Percentiles rank a stretch among this genome's conserved stretches.
Evolutionary conservation across 805 yeast species (phyloP).

Genomic region (Nematodospora valgi): DNA sequence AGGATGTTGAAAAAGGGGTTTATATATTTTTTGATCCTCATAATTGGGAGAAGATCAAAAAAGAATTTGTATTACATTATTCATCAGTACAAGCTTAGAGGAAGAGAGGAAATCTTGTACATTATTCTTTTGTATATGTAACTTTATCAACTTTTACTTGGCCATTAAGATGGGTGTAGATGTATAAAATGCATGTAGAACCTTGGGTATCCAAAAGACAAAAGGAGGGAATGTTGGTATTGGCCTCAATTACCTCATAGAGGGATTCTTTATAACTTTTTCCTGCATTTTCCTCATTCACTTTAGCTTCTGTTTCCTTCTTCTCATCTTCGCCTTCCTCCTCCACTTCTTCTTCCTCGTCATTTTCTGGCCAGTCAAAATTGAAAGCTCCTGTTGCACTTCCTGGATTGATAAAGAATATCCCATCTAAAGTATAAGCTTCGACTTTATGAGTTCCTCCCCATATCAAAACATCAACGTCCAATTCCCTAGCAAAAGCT

Average conservation of each 20-base stretch:
- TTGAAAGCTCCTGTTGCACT: conserved; percentile 90
- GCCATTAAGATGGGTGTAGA: conserved; percentile 75
- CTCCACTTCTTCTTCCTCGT: conserved; percentile 43
- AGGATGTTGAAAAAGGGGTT: conserved; percentile 87
- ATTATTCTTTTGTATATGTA: conserved; percentile 29
- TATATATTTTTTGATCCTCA: conserved; percentile 94
- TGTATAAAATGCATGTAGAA: conserved; percentile 70
- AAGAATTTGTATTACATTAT: conserved; percentile 56
- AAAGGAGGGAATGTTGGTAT: conserved; percentile 69
- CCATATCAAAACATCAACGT: conserved; percentile 86
- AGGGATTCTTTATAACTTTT: conserved; percentile 16
- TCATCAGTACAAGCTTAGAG: conserved; percentile 28
- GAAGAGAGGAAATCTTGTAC: too few relatives aligned
- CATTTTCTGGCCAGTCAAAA: conserved; percentile 56
- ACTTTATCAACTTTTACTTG: conserved; percentile 92
- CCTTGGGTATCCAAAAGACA: conserved; percentile 87
- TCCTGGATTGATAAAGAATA: conserved; percentile 94
- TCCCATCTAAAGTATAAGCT: conserved; percentile 89
- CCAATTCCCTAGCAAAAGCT: conserved; percentile 82
- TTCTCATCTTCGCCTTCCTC: conserved; percentile 39
- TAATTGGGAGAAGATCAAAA: conserved; percentile 90
- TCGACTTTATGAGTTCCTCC: conserved; percentile 93
- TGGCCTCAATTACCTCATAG: conserved; percentile 17
- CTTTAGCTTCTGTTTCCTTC: conserved; percentile 31
- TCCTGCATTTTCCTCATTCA: conserved; percentile 14